A percentile compares a stretch with the other conserved stretches of the same genome.
Evolutionary conservation across 495 filamentous ascomycete genomes (phyloP).

Genomic region (Tuber umbilicatum): DNA sequence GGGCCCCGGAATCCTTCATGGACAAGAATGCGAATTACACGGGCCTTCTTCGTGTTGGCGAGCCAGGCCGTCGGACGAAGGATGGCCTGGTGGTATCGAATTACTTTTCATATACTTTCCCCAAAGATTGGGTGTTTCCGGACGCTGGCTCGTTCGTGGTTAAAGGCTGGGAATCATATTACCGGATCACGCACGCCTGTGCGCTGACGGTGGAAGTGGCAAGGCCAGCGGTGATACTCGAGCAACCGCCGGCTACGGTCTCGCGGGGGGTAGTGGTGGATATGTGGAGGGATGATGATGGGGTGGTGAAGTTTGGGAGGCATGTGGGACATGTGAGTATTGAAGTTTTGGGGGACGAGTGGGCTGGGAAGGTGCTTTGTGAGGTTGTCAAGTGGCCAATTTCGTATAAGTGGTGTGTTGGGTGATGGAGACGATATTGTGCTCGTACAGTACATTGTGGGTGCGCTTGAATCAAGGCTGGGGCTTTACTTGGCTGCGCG

Average conservation of each 20-base stretch:
- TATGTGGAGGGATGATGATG: neutral
- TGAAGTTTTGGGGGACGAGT: neutral
- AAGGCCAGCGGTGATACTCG: neutral
- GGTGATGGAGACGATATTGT: neutral
- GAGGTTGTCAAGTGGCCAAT: neutral
- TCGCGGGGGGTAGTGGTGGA: neutral
- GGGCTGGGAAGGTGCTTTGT: neutral
- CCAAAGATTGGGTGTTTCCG: neutral
- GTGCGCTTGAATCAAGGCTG: neutral
- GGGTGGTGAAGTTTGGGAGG: neutral
- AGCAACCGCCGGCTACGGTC: neutral
- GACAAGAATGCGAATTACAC: neutral
- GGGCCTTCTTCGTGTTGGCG: neutral
- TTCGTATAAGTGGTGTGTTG: constrained; percentile 2
- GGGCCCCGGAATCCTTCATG: neutral
- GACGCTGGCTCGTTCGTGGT: neutral
- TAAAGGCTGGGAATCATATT: neutral
- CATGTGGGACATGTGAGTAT: neutral
- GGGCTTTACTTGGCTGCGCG: neutral
- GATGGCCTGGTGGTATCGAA: neutral
- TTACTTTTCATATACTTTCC: neutral
- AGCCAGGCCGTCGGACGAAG: neutral
- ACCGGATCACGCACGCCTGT: neutral
- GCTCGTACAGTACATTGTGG: neutral
- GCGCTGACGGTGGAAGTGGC: neutral